Percentiles rank a stretch among this genome's conserved stretches.
These are phyloP conservation scores for Corchorus olitorius DNA, from an alignment of 345 rosid genomes.

Conservation along the genomic window DNA sequence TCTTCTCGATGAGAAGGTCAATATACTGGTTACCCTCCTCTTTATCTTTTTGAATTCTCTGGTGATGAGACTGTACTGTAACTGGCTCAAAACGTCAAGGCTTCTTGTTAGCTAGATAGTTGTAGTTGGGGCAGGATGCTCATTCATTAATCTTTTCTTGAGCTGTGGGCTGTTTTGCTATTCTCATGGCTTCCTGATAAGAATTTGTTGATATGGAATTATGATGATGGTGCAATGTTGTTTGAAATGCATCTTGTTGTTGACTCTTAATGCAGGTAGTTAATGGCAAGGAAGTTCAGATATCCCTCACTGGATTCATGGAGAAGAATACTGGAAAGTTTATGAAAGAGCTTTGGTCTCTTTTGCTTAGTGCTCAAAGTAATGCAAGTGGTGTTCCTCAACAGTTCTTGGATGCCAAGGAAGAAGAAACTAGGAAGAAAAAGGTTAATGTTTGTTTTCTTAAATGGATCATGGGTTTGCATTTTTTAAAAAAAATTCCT, in stretches of 20 bases:
- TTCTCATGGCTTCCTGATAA: background rate
- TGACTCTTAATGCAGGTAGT: constrained; percentile 51
- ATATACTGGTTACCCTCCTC: background rate
- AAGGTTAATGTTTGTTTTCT: constrained; percentile 45
- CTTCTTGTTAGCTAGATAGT: background rate
- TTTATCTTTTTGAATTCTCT: background rate
- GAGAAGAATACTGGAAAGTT: constrained; percentile 94
- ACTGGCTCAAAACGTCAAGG: background rate
- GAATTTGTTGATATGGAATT: background rate
- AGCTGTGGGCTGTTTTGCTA: background rate
- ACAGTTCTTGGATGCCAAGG: constrained; percentile 82
- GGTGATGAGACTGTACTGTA: background rate
- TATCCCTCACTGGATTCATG: constrained; percentile 93
- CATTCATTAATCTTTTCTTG: background rate
- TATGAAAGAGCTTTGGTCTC: constrained; percentile 98
- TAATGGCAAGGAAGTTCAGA: constrained; percentile 91
- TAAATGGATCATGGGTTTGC: constrained; percentile 9
- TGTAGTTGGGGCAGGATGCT: no score
- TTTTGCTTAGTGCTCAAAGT: constrained; percentile 87
- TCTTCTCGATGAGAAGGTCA: constrained; percentile 90
- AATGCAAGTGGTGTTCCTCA: constrained; percentile 93
- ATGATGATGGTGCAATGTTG: background rate
- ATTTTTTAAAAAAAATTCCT: background rate
- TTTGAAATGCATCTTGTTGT: background rate
- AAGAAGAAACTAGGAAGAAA: constrained; percentile 75